Percentiles rank a stretch among this genome's conserved stretches.
Conservation (phyloP, 129 eudicot species). For the Helianthus annuus region DNA sequence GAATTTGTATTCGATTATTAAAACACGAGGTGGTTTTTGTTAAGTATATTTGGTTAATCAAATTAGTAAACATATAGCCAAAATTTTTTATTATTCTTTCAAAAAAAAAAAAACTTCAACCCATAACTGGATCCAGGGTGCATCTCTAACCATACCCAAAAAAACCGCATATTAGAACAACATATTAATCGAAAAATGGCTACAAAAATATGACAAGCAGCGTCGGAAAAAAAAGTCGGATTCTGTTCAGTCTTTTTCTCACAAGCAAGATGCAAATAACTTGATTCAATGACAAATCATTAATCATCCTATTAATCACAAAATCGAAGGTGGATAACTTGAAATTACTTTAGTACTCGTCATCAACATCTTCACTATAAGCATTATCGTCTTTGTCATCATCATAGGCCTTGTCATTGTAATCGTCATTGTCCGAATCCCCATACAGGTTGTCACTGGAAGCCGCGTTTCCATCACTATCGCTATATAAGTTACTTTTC, state of each 20-base stretch:
- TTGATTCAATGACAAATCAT: background rate
- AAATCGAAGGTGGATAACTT: background rate
- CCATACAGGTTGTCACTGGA: constrained; percentile 4
- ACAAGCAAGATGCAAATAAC: background rate
- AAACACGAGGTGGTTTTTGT: too few relatives aligned
- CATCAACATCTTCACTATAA: constrained; percentile 23
- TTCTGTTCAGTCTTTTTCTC: background rate
- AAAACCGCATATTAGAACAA: background rate
- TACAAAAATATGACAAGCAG: constrained; percentile 7
- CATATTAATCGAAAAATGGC: constrained; percentile 5
- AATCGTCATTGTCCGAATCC: constrained; percentile 31
- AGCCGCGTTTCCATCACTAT: constrained; percentile 4
- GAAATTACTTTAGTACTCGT: constrained; percentile 1
- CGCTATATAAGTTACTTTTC: constrained; percentile 3
- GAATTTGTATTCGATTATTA: too few relatives aligned
- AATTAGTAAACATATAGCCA: too few relatives aligned
- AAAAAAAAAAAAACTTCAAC: too few relatives aligned
- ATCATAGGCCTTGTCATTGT: background rate
- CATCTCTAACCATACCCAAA: background rate
- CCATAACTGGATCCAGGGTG: background rate
- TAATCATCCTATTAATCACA: constrained; percentile 2
- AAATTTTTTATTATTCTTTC: too few relatives aligned
- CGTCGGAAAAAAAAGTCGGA: background rate
- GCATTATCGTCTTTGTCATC: constrained; percentile 7
- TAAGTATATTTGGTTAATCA: too few relatives aligned